These are phyloP conservation scores for Ceratocystis ficicola DNA, from an alignment of 2,329 filamentous ascomycete species.

Conservation along the genomic window DNA sequence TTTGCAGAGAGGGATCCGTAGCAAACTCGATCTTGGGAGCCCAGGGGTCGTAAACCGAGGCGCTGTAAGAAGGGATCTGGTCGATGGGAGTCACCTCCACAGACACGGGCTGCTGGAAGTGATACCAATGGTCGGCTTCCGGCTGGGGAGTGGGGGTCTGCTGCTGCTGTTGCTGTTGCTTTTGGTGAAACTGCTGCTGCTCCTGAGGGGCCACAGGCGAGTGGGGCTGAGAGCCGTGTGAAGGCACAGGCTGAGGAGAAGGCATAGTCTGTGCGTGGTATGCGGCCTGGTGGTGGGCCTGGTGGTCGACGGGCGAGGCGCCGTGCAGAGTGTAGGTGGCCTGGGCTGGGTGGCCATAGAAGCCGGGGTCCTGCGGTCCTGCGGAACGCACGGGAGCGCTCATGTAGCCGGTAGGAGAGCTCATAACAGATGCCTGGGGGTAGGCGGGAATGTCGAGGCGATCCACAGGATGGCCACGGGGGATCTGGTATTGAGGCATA, in stretches of 20 bases:
- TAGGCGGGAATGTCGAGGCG: slow-evolving; percentile 40
- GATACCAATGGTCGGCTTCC: slow-evolving; percentile 43
- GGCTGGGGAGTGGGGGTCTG: slow-evolving; percentile 31
- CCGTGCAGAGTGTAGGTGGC: slow-evolving; percentile 39
- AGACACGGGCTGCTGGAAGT: slow-evolving; percentile 40
- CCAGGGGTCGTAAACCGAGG: slow-evolving; percentile 43
- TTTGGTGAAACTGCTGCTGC: slow-evolving; percentile 31
- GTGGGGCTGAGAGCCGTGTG: slow-evolving; percentile 31
- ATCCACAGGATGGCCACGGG: slow-evolving; percentile 37
- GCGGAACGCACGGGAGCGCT: slow-evolving; percentile 43
- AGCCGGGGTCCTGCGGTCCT: slow-evolving; percentile 38
- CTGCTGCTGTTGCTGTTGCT: slow-evolving; percentile 23
- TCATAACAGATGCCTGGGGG: slow-evolving; percentile 36
- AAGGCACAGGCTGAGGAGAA: slow-evolving; percentile 29
- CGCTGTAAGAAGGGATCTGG: slow-evolving; percentile 39
- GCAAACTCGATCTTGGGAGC: slow-evolving; percentile 42
- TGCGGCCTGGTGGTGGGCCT: slow-evolving; percentile 25
- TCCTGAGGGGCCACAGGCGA: slow-evolving; percentile 26
- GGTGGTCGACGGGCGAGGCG: slow-evolving; percentile 37
- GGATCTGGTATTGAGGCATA: slow-evolving; percentile 38
- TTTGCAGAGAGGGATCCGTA: slow-evolving; percentile 45
- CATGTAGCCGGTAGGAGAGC: slow-evolving; percentile 48
- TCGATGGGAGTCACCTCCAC: slow-evolving; percentile 46
- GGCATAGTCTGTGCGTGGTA: slow-evolving; percentile 24
- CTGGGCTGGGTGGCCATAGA: slow-evolving; percentile 44